Evolutionary conservation across 208 protist species (phyloP).

Genomic region (Trypanosoma platydactyli): DNA sequence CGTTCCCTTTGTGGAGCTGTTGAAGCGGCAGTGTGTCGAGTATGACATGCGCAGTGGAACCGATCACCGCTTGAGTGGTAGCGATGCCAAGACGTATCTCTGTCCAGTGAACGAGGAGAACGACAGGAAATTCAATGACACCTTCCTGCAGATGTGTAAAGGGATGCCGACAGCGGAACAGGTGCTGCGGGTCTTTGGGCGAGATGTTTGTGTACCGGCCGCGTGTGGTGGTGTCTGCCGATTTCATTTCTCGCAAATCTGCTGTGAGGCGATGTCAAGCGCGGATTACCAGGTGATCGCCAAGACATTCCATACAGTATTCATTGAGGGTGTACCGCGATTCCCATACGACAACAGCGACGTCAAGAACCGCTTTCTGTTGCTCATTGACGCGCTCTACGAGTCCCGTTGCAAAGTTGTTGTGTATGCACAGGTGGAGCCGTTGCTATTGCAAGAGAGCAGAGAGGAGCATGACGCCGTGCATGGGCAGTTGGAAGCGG

Average conservation of each 20-base stretch:
- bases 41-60: conserved; percentile 87
- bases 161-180: conserved; percentile 56
- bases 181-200: conserved; percentile 73
- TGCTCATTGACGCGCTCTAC: conserved; percentile 91
- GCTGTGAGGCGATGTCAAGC: conserved; percentile 58
- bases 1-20: conserved; percentile 94
- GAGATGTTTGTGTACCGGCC: conserved; percentile 64
- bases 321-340: conserved; percentile 82
- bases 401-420: conserved; percentile 83
- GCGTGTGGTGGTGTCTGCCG: conserved; percentile 75
- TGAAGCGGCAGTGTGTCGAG: conserved; percentile 82
- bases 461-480: conserved; percentile 31
- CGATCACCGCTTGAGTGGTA: conserved; percentile 93
- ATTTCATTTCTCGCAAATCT: conserved; percentile 86
- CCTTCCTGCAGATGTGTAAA: conserved; percentile 86
- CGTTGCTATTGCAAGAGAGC: conserved; percentile 48
- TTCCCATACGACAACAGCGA: conserved; percentile 77
- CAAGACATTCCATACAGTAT: conserved; percentile 85
- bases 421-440: conserved; percentile 62
- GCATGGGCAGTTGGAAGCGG: neutral
- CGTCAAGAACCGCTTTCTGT: conserved; percentile 84
- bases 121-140: conserved; percentile 55
- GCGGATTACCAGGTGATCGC: conserved; percentile 89
- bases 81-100: conserved; percentile 69
- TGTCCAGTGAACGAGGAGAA: conserved; percentile 65